Percentiles rank a stretch among this genome's conserved stretches.
Evolutionary conservation across 352 stramenopile genomes (phyloP).

Genomic region (Globisporangium rhizosaccharum): DNA sequence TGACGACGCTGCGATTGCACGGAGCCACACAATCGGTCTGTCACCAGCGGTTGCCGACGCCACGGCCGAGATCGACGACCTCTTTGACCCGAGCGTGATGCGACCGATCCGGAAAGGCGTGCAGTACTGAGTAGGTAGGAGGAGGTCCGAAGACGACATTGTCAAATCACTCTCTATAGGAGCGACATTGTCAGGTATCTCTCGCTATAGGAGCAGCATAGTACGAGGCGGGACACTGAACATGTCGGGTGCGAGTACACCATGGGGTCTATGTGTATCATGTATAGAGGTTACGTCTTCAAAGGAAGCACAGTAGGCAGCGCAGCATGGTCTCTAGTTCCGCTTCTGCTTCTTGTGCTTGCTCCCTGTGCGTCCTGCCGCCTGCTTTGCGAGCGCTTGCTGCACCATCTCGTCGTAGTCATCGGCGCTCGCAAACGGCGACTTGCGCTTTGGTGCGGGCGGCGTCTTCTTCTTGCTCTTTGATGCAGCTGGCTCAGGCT

Average conservation of each 20-base stretch:
- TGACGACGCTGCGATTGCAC: conserved; percentile 26
- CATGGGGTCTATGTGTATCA: too few species aligned
- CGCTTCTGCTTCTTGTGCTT: conserved; percentile 39
- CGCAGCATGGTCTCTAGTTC: conserved; percentile 3
- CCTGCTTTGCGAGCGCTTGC: conserved; percentile 54
- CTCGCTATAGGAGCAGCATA: too few species aligned
- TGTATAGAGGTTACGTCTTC: too few species aligned
- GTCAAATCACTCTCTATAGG: too few species aligned
- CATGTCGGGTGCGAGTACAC: too few species aligned
- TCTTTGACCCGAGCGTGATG: conserved; percentile 48
- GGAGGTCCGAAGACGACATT: too few species aligned
- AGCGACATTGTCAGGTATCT: too few species aligned
- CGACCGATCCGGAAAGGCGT: conserved; percentile 58
- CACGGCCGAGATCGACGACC: conserved; percentile 35
- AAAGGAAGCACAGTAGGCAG: too few species aligned
- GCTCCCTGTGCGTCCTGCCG: conserved; percentile 18
- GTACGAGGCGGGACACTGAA: too few species aligned
- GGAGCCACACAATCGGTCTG: conserved; percentile 7
- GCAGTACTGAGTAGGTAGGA: conserved; percentile 26
- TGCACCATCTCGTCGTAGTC: conserved; percentile 72
- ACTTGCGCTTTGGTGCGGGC: conserved; percentile 48
- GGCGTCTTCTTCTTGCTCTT: conserved; percentile 57
- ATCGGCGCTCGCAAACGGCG: conserved; percentile 68
- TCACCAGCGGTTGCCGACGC: conserved; percentile 6
- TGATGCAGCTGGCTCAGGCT: conserved; percentile 23